Evolutionary conservation across 1,284 basidiomycete species (phyloP), one percentile per base, ranked within the genome.

Genomic region (Wallemia ichthyophaga): DNA sequence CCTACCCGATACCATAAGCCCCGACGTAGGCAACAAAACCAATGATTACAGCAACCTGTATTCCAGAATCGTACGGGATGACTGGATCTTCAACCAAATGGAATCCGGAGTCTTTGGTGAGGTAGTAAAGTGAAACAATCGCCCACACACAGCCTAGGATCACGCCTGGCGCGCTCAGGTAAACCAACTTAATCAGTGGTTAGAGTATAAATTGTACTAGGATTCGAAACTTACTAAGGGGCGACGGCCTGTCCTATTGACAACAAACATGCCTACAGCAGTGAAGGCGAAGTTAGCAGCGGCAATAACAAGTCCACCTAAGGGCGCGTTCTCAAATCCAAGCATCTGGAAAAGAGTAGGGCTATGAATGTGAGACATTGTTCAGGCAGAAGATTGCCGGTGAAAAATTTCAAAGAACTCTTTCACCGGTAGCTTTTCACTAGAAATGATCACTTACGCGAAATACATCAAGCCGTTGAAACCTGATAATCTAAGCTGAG

Each of bases 211-310:
- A n/a, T n/a, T n/a, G n/a, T n/a, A n/a, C n/a, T n/a, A n/a, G n/a
- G n/a, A n/a, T n/a, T n/a, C n/a, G n/a, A n/a, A n/a, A n/a, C n/a
- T n/a, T 2, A 70, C 60, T 55, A 70, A 64, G 24, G 58, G 59
- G 33, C 69, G 63, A 31, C 67, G 64, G 59, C 70, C 70, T 48
- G 71, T 62, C 9, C 66, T 63, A 61, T 69, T 69, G 65, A 61
- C 65, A 69, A 48, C 3, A 19, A 48, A 21, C 66, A 24, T 66
- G 64, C 58, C 69, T 62, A 27, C 63, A 61, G n/a, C 37, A 21
- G 66, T 67, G 61, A 68, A 69, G 62, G 68, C 59, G 59, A 65
- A 66, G 63, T 70, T 70, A 62, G 65, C 64, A 9, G 65, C 67
- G n/a, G 66, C 64, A 37, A 68, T 64, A 60, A 70, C 66, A 7